A percentile compares a stretch with the other conserved stretches of the same genome.
These are phyloP conservation scores for Martensiomyces pterosporus DNA, from an alignment of 192 early-diverging fungal species.

Conservation along the genomic window DNA sequence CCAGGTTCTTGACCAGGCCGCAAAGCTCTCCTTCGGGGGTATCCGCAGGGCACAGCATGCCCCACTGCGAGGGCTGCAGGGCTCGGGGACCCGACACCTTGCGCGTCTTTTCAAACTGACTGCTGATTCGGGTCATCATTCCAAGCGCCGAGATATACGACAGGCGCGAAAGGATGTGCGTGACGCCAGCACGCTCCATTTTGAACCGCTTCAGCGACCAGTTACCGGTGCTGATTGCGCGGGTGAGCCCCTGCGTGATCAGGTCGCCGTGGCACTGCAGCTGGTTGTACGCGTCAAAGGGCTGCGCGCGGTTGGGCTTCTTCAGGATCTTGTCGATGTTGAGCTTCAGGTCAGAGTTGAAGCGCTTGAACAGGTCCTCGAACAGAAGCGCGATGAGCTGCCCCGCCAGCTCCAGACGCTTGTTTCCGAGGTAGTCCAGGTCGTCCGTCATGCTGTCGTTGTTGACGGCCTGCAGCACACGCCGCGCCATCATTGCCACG, in stretches of 20 bases:
- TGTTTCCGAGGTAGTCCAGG: slow-evolving; percentile 98
- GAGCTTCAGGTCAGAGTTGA: slow-evolving; percentile 81
- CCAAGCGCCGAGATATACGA: slow-evolving; percentile 93
- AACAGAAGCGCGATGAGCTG: slow-evolving; percentile 91
- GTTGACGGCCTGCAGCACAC: slow-evolving; percentile 82
- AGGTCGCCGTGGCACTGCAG: slow-evolving; percentile 66
- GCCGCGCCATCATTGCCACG: slow-evolving; percentile 88
- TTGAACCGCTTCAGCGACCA: slow-evolving; percentile 99
- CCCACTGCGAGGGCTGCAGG: slow-evolving; percentile 96
- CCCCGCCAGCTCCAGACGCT: slow-evolving; percentile 95
- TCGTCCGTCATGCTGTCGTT: slow-evolving; percentile 85
- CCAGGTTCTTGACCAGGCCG: slow-evolving; percentile 95
- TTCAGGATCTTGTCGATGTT: slow-evolving; percentile 89
- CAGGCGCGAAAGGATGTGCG: slow-evolving; percentile 89
- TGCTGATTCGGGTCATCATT: slow-evolving; percentile 96
- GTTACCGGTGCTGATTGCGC: slow-evolving; percentile 95
- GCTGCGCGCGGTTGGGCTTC: slow-evolving; percentile 77
- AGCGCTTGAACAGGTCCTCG: slow-evolving; percentile 97
- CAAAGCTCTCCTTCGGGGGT: slow-evolving; percentile 99
- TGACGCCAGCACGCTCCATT: slow-evolving; percentile 97
- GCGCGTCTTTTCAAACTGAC: slow-evolving; percentile 97
- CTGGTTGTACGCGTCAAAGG: slow-evolving; percentile 84
- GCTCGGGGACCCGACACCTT: slow-evolving; percentile 97
- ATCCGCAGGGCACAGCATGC: slow-evolving; percentile 94
- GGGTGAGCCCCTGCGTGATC: slow-evolving; percentile 88